Conservation (phyloP, 495 filamentous ascomycete genomes). For the Tuber microsphaerosporum region DNA sequence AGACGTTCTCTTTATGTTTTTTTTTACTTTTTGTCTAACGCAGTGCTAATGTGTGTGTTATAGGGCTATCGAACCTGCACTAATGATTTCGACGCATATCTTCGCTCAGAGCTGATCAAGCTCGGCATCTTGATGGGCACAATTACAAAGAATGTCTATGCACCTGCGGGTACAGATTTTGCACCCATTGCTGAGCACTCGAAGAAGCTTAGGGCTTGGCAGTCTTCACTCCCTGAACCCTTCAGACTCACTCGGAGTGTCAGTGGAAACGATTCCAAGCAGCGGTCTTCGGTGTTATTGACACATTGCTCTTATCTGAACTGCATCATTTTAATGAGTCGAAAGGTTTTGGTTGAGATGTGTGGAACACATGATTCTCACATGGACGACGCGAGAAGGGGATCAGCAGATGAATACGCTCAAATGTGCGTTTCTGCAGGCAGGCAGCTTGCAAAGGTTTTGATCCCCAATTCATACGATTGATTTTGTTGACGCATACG, state of each 20-base stretch:
- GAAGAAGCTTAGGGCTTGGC: conserved; percentile 34
- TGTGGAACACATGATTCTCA: not conserved
- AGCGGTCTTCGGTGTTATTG: conserved; percentile 36
- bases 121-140: conserved; percentile 35
- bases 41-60: not conserved
- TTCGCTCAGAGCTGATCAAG: conserved; percentile 29
- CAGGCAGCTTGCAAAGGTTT: conserved; percentile 40
- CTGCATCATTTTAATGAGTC: conserved; percentile 64
- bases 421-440: conserved; percentile 38
- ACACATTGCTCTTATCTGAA: conserved; percentile 36
- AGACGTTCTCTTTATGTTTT: not conserved
- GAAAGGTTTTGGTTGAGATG: conserved; percentile 59
- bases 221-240: conserved; percentile 32
- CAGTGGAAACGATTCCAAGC: conserved; percentile 24
- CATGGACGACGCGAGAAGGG: not conserved
- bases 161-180: conserved; percentile 24
- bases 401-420: conserved; percentile 28
- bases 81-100: conserved; percentile 29
- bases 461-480: conserved; percentile 4
- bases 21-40: not conserved
- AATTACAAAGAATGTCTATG: conserved; percentile 32
- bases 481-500: not conserved
- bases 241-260: conserved; percentile 26
- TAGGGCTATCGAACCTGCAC: conserved; percentile 21
- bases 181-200: conserved; percentile 24